phyloP scores from a whole-genome alignment of 1,284 basidiomycete species.

The Erythrobasidium hasegawianum region DNA sequence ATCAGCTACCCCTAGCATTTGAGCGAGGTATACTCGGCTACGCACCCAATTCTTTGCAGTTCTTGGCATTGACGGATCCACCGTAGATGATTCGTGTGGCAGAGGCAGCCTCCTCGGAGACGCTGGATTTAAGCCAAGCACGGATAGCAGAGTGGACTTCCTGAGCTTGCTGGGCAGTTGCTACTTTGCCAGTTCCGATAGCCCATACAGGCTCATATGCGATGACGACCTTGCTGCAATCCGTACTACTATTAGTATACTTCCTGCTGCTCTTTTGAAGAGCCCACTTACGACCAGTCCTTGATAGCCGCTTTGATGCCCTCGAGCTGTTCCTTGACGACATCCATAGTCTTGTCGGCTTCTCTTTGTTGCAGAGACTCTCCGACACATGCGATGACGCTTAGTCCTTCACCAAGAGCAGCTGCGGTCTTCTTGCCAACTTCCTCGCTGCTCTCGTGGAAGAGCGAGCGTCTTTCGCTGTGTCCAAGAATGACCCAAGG shows the following conservation, averaged over 20 bases:
- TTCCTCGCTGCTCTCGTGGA: slow-evolving; percentile 77
- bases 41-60: slow-evolving; percentile 80
- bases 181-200: slow-evolving; percentile 92
- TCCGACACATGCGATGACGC: slow-evolving; percentile 92
- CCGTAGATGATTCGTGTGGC: slow-evolving; percentile 88
- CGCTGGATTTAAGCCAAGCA: slow-evolving; percentile 63
- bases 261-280: not conserved
- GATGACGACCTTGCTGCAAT: slow-evolving; percentile 75
- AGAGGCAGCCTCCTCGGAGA: slow-evolving; percentile 70
- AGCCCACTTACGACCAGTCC: slow-evolving; percentile 70
- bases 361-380: slow-evolving; percentile 91
- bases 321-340: slow-evolving; percentile 78
- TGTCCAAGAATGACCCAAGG: slow-evolving; percentile 96
- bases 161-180: slow-evolving; percentile 78
- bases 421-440: slow-evolving; percentile 80
- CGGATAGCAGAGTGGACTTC: slow-evolving; percentile 85
- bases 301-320: slow-evolving; percentile 63
- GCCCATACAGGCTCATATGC: slow-evolving; percentile 88
- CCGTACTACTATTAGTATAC: not conserved
- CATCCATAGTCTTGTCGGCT: slow-evolving; percentile 67
- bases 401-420: slow-evolving; percentile 70
- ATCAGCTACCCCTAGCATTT: not conserved
- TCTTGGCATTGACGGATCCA: slow-evolving; percentile 82
- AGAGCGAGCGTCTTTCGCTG: slow-evolving; percentile 90
- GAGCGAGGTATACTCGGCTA: slow-evolving; percentile 36